Evolutionary conservation across 129 eudicot species (phyloP), one percentile per base, ranked within the genome.

Genomic region (Calendula officinalis): DNA sequence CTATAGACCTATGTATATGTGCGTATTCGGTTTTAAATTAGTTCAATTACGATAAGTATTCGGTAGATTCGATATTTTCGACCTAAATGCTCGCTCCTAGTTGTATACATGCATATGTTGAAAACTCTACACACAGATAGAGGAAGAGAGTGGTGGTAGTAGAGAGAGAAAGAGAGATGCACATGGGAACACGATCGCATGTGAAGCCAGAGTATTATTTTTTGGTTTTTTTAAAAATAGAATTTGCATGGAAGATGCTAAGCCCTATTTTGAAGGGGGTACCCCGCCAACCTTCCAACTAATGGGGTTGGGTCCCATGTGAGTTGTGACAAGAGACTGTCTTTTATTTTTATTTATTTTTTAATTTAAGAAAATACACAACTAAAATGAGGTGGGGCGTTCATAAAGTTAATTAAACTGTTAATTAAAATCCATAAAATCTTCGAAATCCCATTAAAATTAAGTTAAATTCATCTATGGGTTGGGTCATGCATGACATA

Each of bases 141-240:
- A 22, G 30, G 2, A 22, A 22, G 30, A 22, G 30, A 22, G 30
- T 22, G 30, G 30, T 22, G 30, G 30, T 22, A 22, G 30, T 22
- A 34, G 51, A 49, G 6, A 6, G 48, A 42, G 52, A 34, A 42
- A 49, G 6, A 6, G 48, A 42, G 52, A 13, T 55, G 82, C 80
- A 80, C 83, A 83, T 83, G 89, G 83, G 52, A 44, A 80, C 73
- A 76, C 80, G 80, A 75, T 69, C 68, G 73, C 85, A 83, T 83
- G 85, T 80, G 77, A 72, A 69, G 64, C 68, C 69, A 67, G 67
- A 60, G 56, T 46, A 66, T 15, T 56, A 39, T 65, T 60, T 38
- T 17, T 37, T 34, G 71, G 56, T 56, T 74, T 56, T 69, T 22
- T 69, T 57, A 60, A 75, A 66, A 64, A 44, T 39, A 73, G 76